Evolutionary conservation across 495 filamentous ascomycete genomes (phyloP), one percentile per base, ranked within the genome.

Genomic region (Cercophora newfieldiana): DNA sequence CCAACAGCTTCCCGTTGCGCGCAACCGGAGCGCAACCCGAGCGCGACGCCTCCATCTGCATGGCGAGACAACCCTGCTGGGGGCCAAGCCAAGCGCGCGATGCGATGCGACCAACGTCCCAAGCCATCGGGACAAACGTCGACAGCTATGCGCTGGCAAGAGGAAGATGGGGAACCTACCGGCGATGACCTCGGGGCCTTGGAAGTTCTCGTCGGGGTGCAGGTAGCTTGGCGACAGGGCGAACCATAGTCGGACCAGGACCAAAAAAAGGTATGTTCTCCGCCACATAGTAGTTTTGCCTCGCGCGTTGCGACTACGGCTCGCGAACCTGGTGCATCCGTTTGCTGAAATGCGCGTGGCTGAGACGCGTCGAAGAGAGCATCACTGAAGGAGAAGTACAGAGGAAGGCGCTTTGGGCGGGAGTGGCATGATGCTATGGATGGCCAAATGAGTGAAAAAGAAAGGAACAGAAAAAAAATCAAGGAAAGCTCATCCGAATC

Each of bases 201-300:
- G 95, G 74, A 99, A 99, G 78, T 97, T 92, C 82, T 99, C 95
- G 79, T 99, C 95, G 2, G 95, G 95, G 77, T 99, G 95, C 30
- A 99, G 86, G 77, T 99, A 99, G 81, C 94, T 97, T 53, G 95
- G 91, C 55, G 89, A 93, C 31, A 97, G 82, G 51, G 95, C 94
- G 71, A 97, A 96, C 83, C 96, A 98, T 66, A 97, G 84, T 72
- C 96, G 90, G 69, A 97, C 89, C 66, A 92, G 78, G 64, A 97
- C 77, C 64, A 99, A 82, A 47, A 96, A 78, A 69, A 98, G 80
- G 77, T 97, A 97, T 59, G 88, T 87, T 80, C 93, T 88, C 82
- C 93, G 86, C 94, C 92, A 97, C 95, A 97, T 97, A 71, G 67
- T 71, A 66, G 58, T 54, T 53, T 67, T 47, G 25, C 28, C 22